Evolutionary conservation across 331 rosid genomes (phyloP), one percentile per base, ranked within the genome.

Genomic region (Arachis monticola): DNA sequence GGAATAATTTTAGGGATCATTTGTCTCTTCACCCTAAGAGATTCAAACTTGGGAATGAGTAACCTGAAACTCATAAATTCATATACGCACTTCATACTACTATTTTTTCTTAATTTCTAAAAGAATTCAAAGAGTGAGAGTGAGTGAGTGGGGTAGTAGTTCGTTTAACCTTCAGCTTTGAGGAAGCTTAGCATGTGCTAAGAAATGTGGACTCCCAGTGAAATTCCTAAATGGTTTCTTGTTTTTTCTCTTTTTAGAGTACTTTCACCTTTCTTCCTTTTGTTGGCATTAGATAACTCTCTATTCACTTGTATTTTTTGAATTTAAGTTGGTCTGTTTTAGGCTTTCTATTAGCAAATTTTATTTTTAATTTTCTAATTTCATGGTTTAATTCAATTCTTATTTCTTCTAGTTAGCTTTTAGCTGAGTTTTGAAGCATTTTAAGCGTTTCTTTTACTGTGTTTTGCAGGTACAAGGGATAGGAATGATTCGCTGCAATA

Each of bases 161-260:
- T 69, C 52, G 38, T 75, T 79, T 83, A 62, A 75, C 79, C 68
- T 79, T 82, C 84, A 86, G 90, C 86, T 84, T 86, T 87, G 79
- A 63, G 31, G 64, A 42, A 77, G 78, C 80, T 56, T 42, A 70
- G 82, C 40, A 60, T 71, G 82, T 78, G 66, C 58, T 47, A 47
- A 41, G 73, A 81, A 80, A 71, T 79, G 81, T 65, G 74, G 76
- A 67, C 83, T 51, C 76, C 14, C 30, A 52, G 62, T 83, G 45
- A 65, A 35, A 51, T 44, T 3, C 55, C 53, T 32, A 6, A 53
- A 48, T 45, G 72, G 74, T 71, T 76, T 72, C 75, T 76, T 73
- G 32, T 53, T 64, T 44, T 8, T 2, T 8, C 9, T 9, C 47
- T 30, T 47, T 32, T 50, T 10, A 72, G 14, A 74, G 65, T 48